These are phyloP conservation scores for Lotus japonicus DNA, from an alignment of 306 rosid species.

Conservation along the genomic window DNA sequence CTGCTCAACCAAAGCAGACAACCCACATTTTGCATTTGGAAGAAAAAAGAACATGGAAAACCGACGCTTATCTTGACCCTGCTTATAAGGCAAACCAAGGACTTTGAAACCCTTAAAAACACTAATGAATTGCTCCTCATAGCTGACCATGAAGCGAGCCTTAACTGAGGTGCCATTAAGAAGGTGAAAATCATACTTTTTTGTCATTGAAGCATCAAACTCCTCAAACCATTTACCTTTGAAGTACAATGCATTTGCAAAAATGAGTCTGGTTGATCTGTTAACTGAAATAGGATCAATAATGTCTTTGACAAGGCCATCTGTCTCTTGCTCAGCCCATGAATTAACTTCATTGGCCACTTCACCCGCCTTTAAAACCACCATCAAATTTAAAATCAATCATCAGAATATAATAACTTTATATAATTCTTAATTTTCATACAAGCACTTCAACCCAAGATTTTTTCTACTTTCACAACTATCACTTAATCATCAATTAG, in stretches of 20 bases:
- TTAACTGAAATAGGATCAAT: slow-evolving; percentile 56
- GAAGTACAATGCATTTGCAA: slow-evolving; percentile 41
- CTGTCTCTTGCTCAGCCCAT: slow-evolving; percentile 63
- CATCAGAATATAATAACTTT: too few relatives aligned
- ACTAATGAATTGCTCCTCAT: slow-evolving; percentile 36
- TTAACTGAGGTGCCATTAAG: slow-evolving; percentile 46
- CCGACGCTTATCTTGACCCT: slow-evolving; percentile 55
- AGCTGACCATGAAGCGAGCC: slow-evolving; percentile 70
- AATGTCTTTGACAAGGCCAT: slow-evolving; percentile 58
- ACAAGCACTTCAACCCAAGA: too few relatives aligned
- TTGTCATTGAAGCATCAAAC: slow-evolving; percentile 54
- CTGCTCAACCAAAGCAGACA: too few relatives aligned
- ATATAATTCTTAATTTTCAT: too few relatives aligned
- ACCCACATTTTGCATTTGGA: too few relatives aligned
- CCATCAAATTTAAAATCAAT: too few relatives aligned
- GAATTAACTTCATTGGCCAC: too few relatives aligned
- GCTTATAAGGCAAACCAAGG: slow-evolving; percentile 56
- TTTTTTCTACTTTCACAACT: too few relatives aligned
- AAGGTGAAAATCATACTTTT: slow-evolving; percentile 55
- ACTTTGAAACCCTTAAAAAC: slow-evolving; percentile 62
- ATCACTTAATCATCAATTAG: not conserved
- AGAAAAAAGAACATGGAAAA: slow-evolving; percentile 46
- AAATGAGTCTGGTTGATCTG: slow-evolving; percentile 44
- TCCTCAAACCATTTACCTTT: slow-evolving; percentile 35
- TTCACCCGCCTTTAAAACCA: too few relatives aligned